Evolutionary conservation across 192 early-diverging fungal species (phyloP).

Genomic region (Entophlyctis luteolus): DNA sequence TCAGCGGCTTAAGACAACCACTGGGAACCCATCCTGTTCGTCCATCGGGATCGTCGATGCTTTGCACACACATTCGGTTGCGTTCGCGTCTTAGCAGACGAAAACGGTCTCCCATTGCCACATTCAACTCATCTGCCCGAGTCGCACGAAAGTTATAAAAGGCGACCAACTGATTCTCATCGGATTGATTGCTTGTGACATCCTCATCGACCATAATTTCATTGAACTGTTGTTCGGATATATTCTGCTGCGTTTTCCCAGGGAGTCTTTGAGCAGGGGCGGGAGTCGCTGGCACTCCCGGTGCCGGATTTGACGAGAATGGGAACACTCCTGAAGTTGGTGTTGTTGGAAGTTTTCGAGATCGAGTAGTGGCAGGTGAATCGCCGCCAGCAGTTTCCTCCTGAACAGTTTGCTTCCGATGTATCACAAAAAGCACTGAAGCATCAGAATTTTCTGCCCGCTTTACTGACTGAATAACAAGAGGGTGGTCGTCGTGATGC

Average conservation of each 20-base stretch:
- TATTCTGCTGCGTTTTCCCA: background rate
- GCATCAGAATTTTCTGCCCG: background rate
- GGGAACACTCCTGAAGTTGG: conserved; percentile 29
- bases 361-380: background rate
- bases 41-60: background rate
- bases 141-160: conserved; percentile 60
- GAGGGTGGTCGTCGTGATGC: conserved; percentile 74
- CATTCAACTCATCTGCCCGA: conserved; percentile 57
- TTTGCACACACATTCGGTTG: conserved; percentile 61
- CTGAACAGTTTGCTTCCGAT: background rate
- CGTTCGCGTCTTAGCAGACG: conserved; percentile 50
- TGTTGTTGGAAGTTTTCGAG: conserved; percentile 3
- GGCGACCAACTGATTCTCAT: conserved; percentile 52
- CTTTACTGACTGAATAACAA: conserved; percentile 28
- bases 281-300: background rate
- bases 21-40: conserved; percentile 10
- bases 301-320: conserved; percentile 66
- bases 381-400: background rate
- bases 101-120: conserved; percentile 61
- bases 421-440: background rate
- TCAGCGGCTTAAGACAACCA: conserved; percentile 6
- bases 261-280: background rate
- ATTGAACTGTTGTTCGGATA: background rate
- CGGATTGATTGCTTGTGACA: background rate
- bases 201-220: background rate